Evolutionary conservation across 2,329 filamentous ascomycete species (phyloP), one percentile per base, ranked within the genome.

Genomic region (Tolypocladium sp.): DNA sequence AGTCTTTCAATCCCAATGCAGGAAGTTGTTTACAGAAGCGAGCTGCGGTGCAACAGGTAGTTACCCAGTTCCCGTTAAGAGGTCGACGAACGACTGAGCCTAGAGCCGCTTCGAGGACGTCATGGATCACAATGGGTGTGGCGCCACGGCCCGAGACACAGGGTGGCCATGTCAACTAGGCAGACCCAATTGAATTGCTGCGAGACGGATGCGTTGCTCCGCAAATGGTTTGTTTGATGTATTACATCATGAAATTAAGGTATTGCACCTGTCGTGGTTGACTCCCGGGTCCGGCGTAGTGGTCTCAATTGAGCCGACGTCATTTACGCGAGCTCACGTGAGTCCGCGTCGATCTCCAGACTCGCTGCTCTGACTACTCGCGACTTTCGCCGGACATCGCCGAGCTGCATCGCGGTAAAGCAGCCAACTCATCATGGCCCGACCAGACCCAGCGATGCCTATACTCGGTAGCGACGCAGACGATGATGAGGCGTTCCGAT

Each of bases 401-500:
- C 20, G 15, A 15, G 13, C 15, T 30, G 15, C 46, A 17, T 49
- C 15, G 25, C 46, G 13, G 6, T 15, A 25, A 20, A 9, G 27
- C 30, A 10, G 27, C 49, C 30, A 49, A 17, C 10, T 20, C 25
- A 49, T 25, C 42, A 59, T 57, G 58, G 37, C 54, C 5, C 40
- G 33, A 25, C 30, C 44, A 7, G 20, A 58, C 7, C 46, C 54
- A 20, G 20, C 37, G 58, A 66, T 67, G 33, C 58, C 63, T 20
- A 60, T 68, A 38, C 67, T 73, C 60, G 68, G 60, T 41, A 66
- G 67, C 53, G 71, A 74, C 53, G 70, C 70, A 30, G 79, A 82
- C 53, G 81, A 85, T 25, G 82, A 88, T 57, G 82, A 84, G 60
- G 82, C 84, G 37, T 71, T 87, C n/a, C 78, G 78, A 35, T 77